Base-by-base conservation (phyloP, 495 filamentous ascomycete species). In the Diplogelasinospora grovesii region DNA sequence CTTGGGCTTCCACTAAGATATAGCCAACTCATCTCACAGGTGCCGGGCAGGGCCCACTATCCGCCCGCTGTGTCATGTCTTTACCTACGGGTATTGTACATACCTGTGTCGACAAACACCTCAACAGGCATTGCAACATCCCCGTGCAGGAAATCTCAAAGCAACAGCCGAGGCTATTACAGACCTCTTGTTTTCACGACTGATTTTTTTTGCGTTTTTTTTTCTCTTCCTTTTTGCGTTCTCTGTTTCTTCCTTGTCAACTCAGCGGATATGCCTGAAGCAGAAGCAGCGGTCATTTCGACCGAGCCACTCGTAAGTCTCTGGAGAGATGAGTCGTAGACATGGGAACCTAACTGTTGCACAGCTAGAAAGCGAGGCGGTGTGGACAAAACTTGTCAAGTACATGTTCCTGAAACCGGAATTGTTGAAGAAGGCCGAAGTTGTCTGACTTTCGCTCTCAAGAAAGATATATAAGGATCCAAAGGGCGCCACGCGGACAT, bases 381-480 rank as follows among this genome's bases (percentile, higher is more conserved):
- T 70, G 59, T 93, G 86, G 86, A 75, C 76, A 15, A 81, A 76
- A 56, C 66, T 71, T 42, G 48, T 64, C 36, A 57, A 48, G 51
- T 56, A 51, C 49, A n/a, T n/a, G 46, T 41, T 14, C n/a, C n/a
- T n/a, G n/a, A n/a, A n/a, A n/a, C n/a, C n/a, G n/a, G n/a, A n/a
- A n/a, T n/a, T n/a, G n/a, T n/a, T n/a, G n/a, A n/a, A n/a, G n/a
- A n/a, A n/a, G n/a, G n/a, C n/a, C n/a, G n/a, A n/a, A n/a, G n/a
- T n/a, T n/a, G n/a, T n/a, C n/a, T n/a, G n/a, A n/a, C n/a, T n/a
- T n/a, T 14, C 23, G 19, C 19, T 24, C 11, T 11, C 13, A 27
- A 84, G 82, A 50, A 81, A 79, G 20, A 87, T 75, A 10, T 93
- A 89, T 55, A 67, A 57, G 24, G 86, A 92, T 48, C 81, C 83